A percentile compares a stretch with the other conserved stretches of the same genome.
Evolutionary conservation across 139 green algal species (phyloP).

Genomic region (Ettlia oleoabundans): DNA sequence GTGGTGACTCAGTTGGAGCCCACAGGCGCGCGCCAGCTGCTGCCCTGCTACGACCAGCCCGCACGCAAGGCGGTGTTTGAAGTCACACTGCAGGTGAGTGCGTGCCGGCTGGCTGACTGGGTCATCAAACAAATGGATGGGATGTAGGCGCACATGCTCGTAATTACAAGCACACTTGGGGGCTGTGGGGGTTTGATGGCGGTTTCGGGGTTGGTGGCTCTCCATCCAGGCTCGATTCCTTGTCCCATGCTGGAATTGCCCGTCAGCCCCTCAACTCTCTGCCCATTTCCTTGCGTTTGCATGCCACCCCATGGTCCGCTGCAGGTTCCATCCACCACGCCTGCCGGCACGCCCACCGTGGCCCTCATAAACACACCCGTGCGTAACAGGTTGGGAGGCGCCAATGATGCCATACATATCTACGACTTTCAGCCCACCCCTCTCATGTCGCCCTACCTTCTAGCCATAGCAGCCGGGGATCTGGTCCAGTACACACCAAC

Average conservation of each 20-base stretch:
- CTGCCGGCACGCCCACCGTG: too few species aligned
- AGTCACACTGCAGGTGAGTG: conserved; percentile 27
- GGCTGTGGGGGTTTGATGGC: too few species aligned
- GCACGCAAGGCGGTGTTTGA: conserved; percentile 49
- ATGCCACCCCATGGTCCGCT: too few species aligned
- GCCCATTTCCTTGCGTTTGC: too few species aligned
- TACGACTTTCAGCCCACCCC: conserved; percentile 37
- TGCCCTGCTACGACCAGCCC: conserved; percentile 50
- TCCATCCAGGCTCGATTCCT: too few species aligned
- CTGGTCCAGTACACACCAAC: conserved; percentile 2
- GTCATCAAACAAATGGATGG: neutral
- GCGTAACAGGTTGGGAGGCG: neutral
- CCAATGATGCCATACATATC: too few species aligned
- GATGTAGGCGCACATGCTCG: neutral
- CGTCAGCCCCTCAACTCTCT: too few species aligned
- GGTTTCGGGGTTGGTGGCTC: too few species aligned
- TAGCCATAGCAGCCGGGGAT: conserved; percentile 43
- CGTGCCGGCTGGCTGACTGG: neutral
- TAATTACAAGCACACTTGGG: too few species aligned
- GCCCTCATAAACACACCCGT: neutral
- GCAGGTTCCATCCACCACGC: too few species aligned
- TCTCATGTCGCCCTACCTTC: conserved; percentile 55
- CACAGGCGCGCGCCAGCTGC: conserved; percentile 15
- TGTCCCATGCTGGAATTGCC: too few species aligned
- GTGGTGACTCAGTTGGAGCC: conserved; percentile 46